A percentile compares a stretch with the other conserved stretches of the same genome.
Evolutionary conservation across 2,329 filamentous ascomycete genomes (phyloP).

Genomic region (Fusarium concolor): DNA sequence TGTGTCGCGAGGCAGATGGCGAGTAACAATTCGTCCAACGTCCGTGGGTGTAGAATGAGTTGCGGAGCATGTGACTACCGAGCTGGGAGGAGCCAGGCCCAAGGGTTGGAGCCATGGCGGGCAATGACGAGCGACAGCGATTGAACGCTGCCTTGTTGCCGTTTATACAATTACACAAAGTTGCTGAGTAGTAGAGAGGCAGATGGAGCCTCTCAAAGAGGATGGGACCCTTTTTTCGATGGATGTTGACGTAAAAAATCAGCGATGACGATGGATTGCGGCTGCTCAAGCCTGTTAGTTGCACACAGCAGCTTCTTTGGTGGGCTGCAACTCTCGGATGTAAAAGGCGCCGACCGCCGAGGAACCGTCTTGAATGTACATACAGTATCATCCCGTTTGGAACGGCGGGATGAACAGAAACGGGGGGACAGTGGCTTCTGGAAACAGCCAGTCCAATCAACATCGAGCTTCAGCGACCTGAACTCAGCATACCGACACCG

Average conservation of each 20-base stretch:
- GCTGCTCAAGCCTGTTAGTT: slow-evolving; percentile 39
- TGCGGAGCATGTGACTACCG: slow-evolving; percentile 49
- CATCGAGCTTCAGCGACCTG: not conserved
- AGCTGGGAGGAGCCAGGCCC: slow-evolving; percentile 52
- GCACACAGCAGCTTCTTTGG: slow-evolving; percentile 31
- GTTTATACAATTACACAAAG: slow-evolving; percentile 16
- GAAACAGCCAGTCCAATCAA: slow-evolving; percentile 25
- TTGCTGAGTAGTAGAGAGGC: slow-evolving; percentile 1
- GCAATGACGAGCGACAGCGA: slow-evolving; percentile 30
- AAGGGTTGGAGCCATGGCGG: slow-evolving; percentile 50
- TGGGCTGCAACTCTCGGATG: slow-evolving; percentile 32
- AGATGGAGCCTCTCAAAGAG: slow-evolving; percentile 15
- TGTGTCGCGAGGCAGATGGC: slow-evolving; percentile 37
- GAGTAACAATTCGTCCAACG: slow-evolving; percentile 48
- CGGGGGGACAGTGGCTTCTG: not conserved
- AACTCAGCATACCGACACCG: slow-evolving; percentile 26
- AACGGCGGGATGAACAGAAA: not conserved
- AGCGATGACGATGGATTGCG: slow-evolving; percentile 43
- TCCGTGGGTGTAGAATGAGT: slow-evolving; percentile 43
- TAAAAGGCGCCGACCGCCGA: slow-evolving; percentile 42
- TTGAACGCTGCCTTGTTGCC: slow-evolving; percentile 27
- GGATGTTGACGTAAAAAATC: slow-evolving; percentile 43
- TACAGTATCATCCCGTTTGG: not conserved
- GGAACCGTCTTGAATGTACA: not conserved
- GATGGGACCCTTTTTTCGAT: slow-evolving; percentile 27